A percentile compares a stretch with the other conserved stretches of the same genome.
Evolutionary conservation across 805 yeast species (phyloP).

Genomic region (Metschnikowia hibisci): DNA sequence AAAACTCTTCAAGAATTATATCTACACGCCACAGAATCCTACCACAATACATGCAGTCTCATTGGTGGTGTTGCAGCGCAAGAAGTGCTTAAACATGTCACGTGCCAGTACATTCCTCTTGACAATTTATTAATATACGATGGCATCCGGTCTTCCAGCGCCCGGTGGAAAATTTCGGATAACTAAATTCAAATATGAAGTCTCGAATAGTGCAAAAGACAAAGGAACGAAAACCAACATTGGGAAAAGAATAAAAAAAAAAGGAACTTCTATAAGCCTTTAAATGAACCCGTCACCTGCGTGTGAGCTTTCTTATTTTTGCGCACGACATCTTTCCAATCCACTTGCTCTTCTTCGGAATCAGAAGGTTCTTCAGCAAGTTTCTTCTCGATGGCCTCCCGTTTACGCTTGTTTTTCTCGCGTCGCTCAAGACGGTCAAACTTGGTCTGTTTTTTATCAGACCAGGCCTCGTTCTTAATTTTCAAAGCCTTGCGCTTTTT

Average conservation of each 20-base stretch:
- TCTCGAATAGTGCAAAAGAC: neutral
- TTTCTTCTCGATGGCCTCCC: constrained; percentile 62
- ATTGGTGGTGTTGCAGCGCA: constrained; percentile 87
- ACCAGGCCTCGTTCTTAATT: constrained; percentile 72
- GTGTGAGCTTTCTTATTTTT: constrained; percentile 50
- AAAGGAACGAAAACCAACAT: neutral
- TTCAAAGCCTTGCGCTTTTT: constrained; percentile 42
- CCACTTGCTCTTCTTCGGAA: constrained; percentile 41
- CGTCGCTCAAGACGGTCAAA: constrained; percentile 61
- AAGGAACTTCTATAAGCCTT: constrained; percentile 36
- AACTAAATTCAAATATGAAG: neutral
- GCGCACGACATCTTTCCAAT: constrained; percentile 84
- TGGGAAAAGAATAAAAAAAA: too few species aligned
- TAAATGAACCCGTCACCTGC: constrained; percentile 57
- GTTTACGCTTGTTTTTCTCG: constrained; percentile 61
- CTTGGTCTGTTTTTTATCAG: constrained; percentile 59
- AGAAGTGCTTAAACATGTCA: constrained; percentile 71
- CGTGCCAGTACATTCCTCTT: constrained; percentile 77
- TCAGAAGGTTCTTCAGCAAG: constrained; percentile 43
- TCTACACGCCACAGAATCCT: constrained; percentile 37
- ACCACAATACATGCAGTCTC: constrained; percentile 61
- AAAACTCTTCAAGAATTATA: constrained; percentile 31
- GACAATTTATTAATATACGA: constrained; percentile 70
- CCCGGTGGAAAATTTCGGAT: constrained; percentile 30
- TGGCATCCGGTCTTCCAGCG: constrained; percentile 56